Percentiles rank a stretch among this genome's conserved stretches.
Conservation (phyloP, 176 grass and related monocot species). For the sorghum (Sorghum bicolor) region DNA sequence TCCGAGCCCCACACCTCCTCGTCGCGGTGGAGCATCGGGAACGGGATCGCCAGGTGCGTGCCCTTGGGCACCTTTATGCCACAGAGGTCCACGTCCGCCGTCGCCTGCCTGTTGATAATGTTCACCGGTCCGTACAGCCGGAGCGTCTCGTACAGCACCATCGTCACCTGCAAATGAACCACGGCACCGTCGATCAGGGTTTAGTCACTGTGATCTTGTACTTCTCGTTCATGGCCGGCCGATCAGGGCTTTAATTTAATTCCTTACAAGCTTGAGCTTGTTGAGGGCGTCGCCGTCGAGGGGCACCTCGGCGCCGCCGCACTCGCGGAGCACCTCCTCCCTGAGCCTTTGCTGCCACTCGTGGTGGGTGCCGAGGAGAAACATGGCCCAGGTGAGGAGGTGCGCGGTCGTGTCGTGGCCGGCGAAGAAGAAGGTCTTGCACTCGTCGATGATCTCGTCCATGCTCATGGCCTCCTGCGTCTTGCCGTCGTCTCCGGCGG, state of each 20-base stretch:
- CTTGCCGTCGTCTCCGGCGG: too few species aligned
- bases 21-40: constrained; percentile 42
- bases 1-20: constrained; percentile 46
- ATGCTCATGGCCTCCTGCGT: constrained; percentile 25
- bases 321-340: constrained; percentile 49
- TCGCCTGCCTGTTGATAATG: not conserved
- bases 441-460: constrained; percentile 63
- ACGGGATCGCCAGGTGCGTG: constrained; percentile 14
- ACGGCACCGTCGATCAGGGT: too few species aligned
- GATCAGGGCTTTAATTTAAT: too few species aligned
- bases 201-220: too few species aligned
- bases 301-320: constrained; percentile 13
- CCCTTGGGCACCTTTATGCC: constrained; percentile 34
- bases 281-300: constrained; percentile 25
- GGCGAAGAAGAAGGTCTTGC: constrained; percentile 71
- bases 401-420: constrained; percentile 55
- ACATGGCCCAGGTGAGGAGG: constrained; percentile 49
- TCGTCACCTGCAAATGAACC: too few species aligned
- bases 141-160: too few species aligned
- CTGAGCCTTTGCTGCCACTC: constrained; percentile 54
- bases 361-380: constrained; percentile 44
- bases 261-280: constrained; percentile 43
- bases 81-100: constrained; percentile 29
- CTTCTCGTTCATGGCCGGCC: too few species aligned
- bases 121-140: too few species aligned